Percentiles rank a stretch among this genome's conserved stretches.
Evolutionary conservation across 2,329 filamentous ascomycete genomes (phyloP).

Genomic region (Fusarium pseudocircinatum): DNA sequence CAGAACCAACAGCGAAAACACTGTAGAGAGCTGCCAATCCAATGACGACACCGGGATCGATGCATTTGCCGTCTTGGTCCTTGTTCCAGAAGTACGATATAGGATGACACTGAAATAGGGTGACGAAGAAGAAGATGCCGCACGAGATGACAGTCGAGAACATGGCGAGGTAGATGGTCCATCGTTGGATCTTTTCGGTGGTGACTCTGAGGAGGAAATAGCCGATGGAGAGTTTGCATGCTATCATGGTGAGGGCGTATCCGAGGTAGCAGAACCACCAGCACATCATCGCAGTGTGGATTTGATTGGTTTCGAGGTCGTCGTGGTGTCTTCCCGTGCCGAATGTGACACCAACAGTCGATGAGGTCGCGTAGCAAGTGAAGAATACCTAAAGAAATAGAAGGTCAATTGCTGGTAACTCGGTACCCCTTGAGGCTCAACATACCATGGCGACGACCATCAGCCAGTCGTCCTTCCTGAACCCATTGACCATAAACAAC

Average conservation of each 20-base stretch:
- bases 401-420: conserved; percentile 4
- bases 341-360: conserved; percentile 43
- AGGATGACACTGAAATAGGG: conserved; percentile 44
- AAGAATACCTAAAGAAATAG: conserved; percentile 38
- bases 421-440: background rate
- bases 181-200: conserved; percentile 16
- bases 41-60: conserved; percentile 53
- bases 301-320: conserved; percentile 40
- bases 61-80: conserved; percentile 37
- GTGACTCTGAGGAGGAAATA: conserved; percentile 49
- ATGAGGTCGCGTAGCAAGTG: conserved; percentile 22
- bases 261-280: conserved; percentile 47
- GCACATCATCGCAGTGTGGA: conserved; percentile 44
- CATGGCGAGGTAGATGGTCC: conserved; percentile 45
- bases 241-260: conserved; percentile 41
- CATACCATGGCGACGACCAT: conserved; percentile 48
- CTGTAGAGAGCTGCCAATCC: conserved; percentile 60
- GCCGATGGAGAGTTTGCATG: conserved; percentile 49
- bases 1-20: conserved; percentile 55
- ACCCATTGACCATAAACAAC: conserved; percentile 46
- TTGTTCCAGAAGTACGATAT: conserved; percentile 45
- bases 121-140: conserved; percentile 46
- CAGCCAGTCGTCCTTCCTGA: conserved; percentile 50
- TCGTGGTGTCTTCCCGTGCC: conserved; percentile 50
- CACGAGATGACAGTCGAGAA: conserved; percentile 42